phyloP scores from a whole-genome alignment of 2,329 filamentous ascomycete genomes.

The Talaromyces albobiverticillius region DNA sequence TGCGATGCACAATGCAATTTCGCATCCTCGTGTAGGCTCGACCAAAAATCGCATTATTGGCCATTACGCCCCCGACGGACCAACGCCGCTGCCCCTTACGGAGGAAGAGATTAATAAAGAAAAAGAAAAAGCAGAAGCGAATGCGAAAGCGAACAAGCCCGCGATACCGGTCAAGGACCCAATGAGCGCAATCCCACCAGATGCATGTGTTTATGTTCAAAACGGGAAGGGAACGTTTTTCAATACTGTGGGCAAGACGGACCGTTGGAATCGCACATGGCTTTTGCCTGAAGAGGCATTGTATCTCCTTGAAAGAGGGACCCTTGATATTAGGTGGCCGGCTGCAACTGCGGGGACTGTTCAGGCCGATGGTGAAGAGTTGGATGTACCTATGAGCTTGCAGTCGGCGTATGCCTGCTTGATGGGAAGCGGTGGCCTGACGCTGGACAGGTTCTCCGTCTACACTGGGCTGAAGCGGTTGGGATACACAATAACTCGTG shows the following conservation, averaged over 20 bases:
- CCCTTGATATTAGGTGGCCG: conserved; percentile 83
- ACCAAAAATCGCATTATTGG: conserved; percentile 65
- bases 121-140: no score
- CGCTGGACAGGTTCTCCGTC: conserved; percentile 80
- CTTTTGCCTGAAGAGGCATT: conserved; percentile 87
- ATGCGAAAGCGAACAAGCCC: conserved; percentile 12
- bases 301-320: conserved; percentile 84
- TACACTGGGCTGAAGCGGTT: conserved; percentile 79
- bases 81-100: conserved; percentile 18
- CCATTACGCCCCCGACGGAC: conserved; percentile 67
- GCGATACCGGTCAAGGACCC: conserved; percentile 16
- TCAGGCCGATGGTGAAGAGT: conserved; percentile 51
- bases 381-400: conserved; percentile 79
- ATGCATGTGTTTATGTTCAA: conserved; percentile 61
- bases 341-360: conserved; percentile 30
- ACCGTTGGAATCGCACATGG: conserved; percentile 69
- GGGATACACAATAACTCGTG: conserved; percentile 78
- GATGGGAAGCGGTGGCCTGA: conserved; percentile 64
- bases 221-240: conserved; percentile 70
- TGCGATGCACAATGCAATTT: conserved; percentile 86
- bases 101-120: conserved; percentile 8
- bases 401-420: conserved; percentile 87
- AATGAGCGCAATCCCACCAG: conserved; percentile 22
- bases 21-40: conserved; percentile 72
- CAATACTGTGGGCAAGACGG: conserved; percentile 71